phyloP scores from a whole-genome alignment of 1,139 yeast genomes.

The Kluyveromyces sp. region DNA sequence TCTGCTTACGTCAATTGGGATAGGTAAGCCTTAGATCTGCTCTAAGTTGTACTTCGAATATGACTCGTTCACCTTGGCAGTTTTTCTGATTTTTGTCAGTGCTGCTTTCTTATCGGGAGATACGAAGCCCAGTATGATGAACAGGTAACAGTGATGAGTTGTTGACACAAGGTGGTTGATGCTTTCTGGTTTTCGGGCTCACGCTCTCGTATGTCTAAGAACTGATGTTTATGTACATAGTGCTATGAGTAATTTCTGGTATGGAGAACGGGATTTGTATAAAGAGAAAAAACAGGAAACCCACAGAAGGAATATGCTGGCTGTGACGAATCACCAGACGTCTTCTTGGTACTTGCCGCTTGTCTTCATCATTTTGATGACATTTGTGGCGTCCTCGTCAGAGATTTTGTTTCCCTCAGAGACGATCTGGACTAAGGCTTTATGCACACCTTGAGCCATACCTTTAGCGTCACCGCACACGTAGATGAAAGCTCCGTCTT shows the following conservation, averaged over 20 bases:
- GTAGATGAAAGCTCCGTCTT: constrained; percentile 77
- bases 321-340: constrained; percentile 85
- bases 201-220: no score
- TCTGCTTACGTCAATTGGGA: not conserved
- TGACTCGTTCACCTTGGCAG: no score
- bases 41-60: no score
- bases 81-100: no score
- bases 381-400: constrained; percentile 64
- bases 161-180: no score
- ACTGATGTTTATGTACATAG: not conserved
- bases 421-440: constrained; percentile 58
- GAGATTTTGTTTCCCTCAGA: constrained; percentile 46
- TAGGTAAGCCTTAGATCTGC: no score
- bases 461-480: constrained; percentile 96
- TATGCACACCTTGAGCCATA: constrained; percentile 96
- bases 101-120: no score
- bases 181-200: no score
- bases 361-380: constrained; percentile 72
- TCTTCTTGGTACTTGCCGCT: constrained; percentile 94
- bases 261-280: not conserved
- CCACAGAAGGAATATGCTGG: no score
- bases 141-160: no score
- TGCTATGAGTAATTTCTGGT: not conserved
- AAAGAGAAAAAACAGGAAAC: no score
- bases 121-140: no score